Percentiles rank a stretch among this genome's conserved stretches.
Conservation (phyloP, 495 filamentous ascomycete genomes). For the Talaromyces stipitatus region DNA sequence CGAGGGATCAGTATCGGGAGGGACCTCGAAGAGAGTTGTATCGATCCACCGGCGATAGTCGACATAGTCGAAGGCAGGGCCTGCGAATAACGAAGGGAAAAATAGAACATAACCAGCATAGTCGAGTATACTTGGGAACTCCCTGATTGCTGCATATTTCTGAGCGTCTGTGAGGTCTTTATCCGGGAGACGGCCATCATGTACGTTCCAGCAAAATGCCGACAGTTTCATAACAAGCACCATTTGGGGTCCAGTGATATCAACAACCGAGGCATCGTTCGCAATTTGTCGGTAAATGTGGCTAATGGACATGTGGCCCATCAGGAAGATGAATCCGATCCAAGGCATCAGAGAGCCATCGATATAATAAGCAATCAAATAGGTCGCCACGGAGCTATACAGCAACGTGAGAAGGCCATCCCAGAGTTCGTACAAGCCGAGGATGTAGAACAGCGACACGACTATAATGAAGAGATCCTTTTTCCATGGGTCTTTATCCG, state of each 20-base stretch:
- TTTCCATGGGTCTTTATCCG: conserved; percentile 71
- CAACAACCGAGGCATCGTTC: conserved; percentile 56
- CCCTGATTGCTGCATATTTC: conserved; percentile 65
- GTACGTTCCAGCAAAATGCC: conserved; percentile 95
- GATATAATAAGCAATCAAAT: conserved; percentile 76
- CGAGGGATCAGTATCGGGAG: conserved; percentile 65
- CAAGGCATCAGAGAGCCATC: conserved; percentile 97
- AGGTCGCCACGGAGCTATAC: conserved; percentile 70
- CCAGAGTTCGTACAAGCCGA: conserved; percentile 96
- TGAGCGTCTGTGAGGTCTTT: conserved; percentile 78
- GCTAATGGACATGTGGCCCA: conserved; percentile 90
- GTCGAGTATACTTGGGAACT: conserved; percentile 69
- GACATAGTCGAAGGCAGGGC: conserved; percentile 87
- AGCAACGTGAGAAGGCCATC: conserved; percentile 70
- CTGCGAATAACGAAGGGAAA: conserved; percentile 82
- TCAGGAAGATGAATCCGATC: conserved; percentile 88
- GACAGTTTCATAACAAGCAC: conserved; percentile 97
- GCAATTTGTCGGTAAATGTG: conserved; percentile 75
- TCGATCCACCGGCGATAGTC: conserved; percentile 92
- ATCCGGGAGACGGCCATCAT: conserved; percentile 75
- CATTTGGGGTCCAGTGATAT: conserved; percentile 97
- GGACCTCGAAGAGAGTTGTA: conserved; percentile 87
- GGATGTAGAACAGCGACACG: conserved; percentile 78
- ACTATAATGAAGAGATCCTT: conserved; percentile 86
- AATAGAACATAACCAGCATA: conserved; percentile 88